phyloP scores from a whole-genome alignment of 192 early-diverging fungal species.

The Lobosporangium transversale region DNA sequence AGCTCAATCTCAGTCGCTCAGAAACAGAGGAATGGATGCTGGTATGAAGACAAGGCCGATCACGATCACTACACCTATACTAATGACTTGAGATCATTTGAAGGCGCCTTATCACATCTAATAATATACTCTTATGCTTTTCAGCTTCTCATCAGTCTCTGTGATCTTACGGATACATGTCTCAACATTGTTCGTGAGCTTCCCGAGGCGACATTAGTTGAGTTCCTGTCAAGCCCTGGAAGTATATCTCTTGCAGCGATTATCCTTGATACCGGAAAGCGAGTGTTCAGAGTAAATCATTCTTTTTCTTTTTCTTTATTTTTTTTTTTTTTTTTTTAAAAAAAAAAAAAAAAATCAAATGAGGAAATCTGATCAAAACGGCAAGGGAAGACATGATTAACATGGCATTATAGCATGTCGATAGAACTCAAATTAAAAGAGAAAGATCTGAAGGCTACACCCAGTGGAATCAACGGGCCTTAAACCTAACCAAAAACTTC shows the following conservation, averaged over 20 bases:
- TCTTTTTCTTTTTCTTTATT: too few species aligned
- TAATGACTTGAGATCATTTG: too few species aligned
- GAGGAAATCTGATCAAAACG: not conserved
- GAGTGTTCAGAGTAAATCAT: conserved; percentile 15
- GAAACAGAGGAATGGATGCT: conserved; percentile 37
- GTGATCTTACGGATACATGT: conserved; percentile 17
- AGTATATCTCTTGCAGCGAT: conserved; percentile 18
- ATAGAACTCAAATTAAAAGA: conserved; percentile 23
- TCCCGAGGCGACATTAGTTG: not conserved
- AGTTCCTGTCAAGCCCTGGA: conserved; percentile 1
- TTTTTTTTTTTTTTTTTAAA: too few species aligned
- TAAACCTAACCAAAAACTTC: conserved; percentile 21
- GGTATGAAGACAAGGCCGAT: too few species aligned
- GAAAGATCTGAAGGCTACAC: conserved; percentile 24
- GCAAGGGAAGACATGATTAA: too few species aligned
- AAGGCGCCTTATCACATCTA: too few species aligned
- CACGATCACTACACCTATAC: too few species aligned
- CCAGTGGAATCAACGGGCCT: conserved; percentile 21
- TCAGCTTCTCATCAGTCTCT: conserved; percentile 27
- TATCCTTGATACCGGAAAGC: conserved; percentile 20
- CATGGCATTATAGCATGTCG: conserved; percentile 25
- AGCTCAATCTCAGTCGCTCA: conserved; percentile 17
- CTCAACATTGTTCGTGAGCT: conserved; percentile 11
- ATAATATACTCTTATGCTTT: too few species aligned
- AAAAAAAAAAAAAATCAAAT: not conserved